phyloP scores from a whole-genome alignment of 495 filamentous ascomycete genomes.

The Ascodesmis nigricans region DNA sequence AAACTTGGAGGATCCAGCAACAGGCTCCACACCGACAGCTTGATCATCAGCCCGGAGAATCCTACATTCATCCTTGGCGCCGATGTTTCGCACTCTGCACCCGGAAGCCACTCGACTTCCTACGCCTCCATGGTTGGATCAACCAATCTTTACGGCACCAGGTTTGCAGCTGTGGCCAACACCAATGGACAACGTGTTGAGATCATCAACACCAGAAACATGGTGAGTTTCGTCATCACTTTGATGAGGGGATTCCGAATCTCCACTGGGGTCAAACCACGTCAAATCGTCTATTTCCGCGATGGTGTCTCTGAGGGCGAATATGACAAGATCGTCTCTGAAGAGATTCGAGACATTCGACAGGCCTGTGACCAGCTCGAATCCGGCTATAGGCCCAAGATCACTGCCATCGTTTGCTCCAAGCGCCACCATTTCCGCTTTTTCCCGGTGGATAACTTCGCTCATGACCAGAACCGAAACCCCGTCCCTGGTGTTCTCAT shows the following conservation, averaged over 20 bases:
- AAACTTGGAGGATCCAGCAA: constrained; percentile 72
- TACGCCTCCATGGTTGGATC: constrained; percentile 76
- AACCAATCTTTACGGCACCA: constrained; percentile 40
- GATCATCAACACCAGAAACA: constrained; percentile 42
- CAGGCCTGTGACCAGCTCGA: constrained; percentile 26
- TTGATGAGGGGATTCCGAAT: constrained; percentile 41
- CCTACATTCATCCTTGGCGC: constrained; percentile 62
- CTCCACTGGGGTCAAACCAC: constrained; percentile 32
- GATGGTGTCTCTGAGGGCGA: constrained; percentile 84
- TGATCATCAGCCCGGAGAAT: no score
- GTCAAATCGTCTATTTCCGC: constrained; percentile 73
- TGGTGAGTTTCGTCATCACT: constrained; percentile 37
- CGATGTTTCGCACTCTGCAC: constrained; percentile 68
- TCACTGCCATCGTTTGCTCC: constrained; percentile 65
- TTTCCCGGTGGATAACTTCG: constrained; percentile 40
- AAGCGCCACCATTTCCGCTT: constrained; percentile 91
- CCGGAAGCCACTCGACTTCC: constrained; percentile 40
- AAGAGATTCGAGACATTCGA: constrained; percentile 54
- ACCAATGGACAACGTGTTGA: constrained; percentile 60
- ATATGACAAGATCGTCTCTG: constrained; percentile 47
- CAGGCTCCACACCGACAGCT: no score
- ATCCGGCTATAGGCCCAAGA: constrained; percentile 28
- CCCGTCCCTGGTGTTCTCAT: constrained; percentile 64
- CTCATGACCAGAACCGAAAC: constrained; percentile 50
- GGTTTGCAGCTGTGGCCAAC: constrained; percentile 54